Evolutionary conservation across 139 green algal species (phyloP).

Genomic region (Chlorella sp.): DNA sequence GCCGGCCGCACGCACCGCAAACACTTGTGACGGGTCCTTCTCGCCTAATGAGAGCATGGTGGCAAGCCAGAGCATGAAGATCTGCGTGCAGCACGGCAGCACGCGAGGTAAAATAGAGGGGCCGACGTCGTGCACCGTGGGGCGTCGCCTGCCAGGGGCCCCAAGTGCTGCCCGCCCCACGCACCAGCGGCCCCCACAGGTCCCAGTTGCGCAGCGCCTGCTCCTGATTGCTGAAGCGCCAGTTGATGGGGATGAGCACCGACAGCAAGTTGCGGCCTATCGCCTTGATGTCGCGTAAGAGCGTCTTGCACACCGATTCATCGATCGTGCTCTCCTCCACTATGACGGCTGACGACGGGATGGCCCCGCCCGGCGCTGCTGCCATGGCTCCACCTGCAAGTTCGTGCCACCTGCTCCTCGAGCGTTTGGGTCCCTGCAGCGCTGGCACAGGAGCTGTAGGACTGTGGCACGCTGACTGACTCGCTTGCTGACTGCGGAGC

Average conservation of each 20-base stretch:
- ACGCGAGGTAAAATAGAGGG: constrained; percentile 1
- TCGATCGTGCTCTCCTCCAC: constrained; percentile 80
- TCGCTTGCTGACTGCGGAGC: too few species aligned
- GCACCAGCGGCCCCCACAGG: constrained; percentile 94
- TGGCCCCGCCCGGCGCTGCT: not conserved
- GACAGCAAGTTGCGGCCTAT: constrained; percentile 79
- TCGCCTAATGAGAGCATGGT: constrained; percentile 63
- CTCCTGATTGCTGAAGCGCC: constrained; percentile 55
- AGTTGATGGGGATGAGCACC: constrained; percentile 78
- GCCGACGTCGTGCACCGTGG: not conserved
- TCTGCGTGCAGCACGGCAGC: constrained; percentile 31
- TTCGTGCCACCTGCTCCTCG: too few species aligned
- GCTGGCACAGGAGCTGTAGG: too few species aligned
- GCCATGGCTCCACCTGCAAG: too few species aligned
- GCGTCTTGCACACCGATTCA: constrained; percentile 81
- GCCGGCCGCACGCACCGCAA: constrained; percentile 53
- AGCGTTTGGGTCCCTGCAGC: too few species aligned
- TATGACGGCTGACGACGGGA: not conserved
- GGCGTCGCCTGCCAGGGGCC: too few species aligned
- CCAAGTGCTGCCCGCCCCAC: constrained; percentile 18
- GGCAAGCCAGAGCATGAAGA: constrained; percentile 75
- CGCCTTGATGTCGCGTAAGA: constrained; percentile 83
- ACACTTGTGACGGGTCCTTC: constrained; percentile 55
- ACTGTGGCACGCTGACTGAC: too few species aligned
- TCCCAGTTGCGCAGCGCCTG: constrained; percentile 93